Conservation (phyloP, 208 protist genomes). For the Wallacemonas collosoma region DNA sequence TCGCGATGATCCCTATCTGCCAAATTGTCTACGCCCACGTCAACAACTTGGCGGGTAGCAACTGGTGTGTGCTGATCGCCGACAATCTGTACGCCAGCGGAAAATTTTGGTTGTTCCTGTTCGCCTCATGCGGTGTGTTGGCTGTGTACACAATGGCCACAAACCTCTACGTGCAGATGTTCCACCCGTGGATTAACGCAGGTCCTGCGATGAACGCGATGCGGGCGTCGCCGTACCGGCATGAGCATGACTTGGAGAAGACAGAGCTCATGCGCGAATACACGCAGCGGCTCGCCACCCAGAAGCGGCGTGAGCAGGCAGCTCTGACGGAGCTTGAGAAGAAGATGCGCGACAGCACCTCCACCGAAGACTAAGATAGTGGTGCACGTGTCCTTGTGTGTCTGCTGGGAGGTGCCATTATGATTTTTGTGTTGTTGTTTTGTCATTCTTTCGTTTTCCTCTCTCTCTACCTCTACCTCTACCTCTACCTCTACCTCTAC, state of each 20-base stretch:
- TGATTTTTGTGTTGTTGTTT: background rate
- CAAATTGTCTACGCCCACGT: conserved; percentile 52
- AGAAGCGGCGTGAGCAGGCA: conserved; percentile 17
- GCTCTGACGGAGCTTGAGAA: background rate
- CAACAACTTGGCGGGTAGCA: conserved; percentile 54
- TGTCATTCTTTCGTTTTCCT: conserved; percentile 12
- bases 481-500: background rate
- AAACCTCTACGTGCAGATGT: conserved; percentile 65
- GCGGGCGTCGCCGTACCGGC: conserved; percentile 39
- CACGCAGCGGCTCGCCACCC: conserved; percentile 12
- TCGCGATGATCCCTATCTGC: conserved; percentile 36
- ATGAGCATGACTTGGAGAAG: conserved; percentile 35
- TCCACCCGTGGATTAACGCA: conserved; percentile 63
- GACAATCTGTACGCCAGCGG: conserved; percentile 43
- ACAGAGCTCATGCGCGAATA: conserved; percentile 29
- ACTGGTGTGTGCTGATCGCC: conserved; percentile 56
- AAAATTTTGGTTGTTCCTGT: conserved; percentile 65
- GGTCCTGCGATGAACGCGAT: conserved; percentile 52
- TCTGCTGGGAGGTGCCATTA: background rate
- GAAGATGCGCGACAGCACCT: conserved; percentile 9
- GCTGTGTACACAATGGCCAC: conserved; percentile 54
- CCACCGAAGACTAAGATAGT: background rate
- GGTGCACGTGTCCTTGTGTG: background rate
- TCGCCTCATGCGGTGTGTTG: conserved; percentile 54
- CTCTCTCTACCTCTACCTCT: conserved; percentile 3